Evolutionary conservation across 129 eudicot species (phyloP), one percentile per base, ranked within the genome.

Genomic region (Helianthus tuberosus): DNA sequence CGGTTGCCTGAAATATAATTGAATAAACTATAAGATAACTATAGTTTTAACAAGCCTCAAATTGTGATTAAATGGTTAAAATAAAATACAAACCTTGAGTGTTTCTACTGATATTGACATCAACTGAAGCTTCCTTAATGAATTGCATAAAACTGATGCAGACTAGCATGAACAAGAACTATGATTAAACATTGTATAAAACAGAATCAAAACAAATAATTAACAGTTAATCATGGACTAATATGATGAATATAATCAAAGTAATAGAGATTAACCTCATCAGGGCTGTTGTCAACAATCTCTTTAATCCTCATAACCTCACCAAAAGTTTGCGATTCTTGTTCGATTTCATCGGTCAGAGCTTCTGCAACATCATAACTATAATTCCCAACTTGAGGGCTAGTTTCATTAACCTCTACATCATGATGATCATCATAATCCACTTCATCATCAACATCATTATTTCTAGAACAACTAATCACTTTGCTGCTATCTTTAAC

Each of bases 271-370:
- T 49, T 58, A 65, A 93, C 98, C 98, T 88, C 96, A 71, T 90
- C 74, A 86, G 77, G 49, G 75, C 66, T 38, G 77, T 88, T 88
- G 15, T 79, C 84, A 68, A 94, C 68, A 72, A 90, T 71, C 48
- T 79, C 96, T 77, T 93, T 93, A 43, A 90, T 90, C 86, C 98
- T 88, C 75, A 88, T 41, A 32, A 88, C 89, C 84, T 94, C 96
- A 36, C 60, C 86, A 68, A 80, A 64, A 48, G 51, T 64, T 32
- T 59, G 81, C 2, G 84, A 79, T 66, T 90, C 91, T 46, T 79
- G 80, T 68, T 94, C 97, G 71, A 94, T 83, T 80, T 83, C 96
- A 85, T 90, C 88, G 20, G 88, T 86, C 64, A 94, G 84, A 48
- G 91, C 97, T 80, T 94, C 98, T 67, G 88, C 98, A 71, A 80